A percentile compares a stretch with the other conserved stretches of the same genome.
Evolutionary conservation across 2,329 filamentous ascomycete species (phyloP).

Genomic region (Penicillium palitans): DNA sequence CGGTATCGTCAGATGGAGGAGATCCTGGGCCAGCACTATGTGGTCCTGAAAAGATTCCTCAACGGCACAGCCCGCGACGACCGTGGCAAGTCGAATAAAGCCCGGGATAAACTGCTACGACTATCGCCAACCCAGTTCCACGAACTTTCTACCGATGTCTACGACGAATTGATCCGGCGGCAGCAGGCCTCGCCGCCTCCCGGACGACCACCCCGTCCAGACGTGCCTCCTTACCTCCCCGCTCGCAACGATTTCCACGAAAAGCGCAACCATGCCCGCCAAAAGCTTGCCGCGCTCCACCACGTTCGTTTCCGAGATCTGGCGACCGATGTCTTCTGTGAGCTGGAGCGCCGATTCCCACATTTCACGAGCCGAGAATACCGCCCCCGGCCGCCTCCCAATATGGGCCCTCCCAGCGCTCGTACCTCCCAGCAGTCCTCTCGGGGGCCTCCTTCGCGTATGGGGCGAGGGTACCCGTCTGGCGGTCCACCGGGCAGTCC

Average conservation of each 20-base stretch:
- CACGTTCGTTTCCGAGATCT: slow-evolving; percentile 85
- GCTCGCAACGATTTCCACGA: slow-evolving; percentile 92
- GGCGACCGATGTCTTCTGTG: slow-evolving; percentile 93
- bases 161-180: slow-evolving; percentile 86
- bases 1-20: slow-evolving; percentile 63
- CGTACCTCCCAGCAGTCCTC: slow-evolving; percentile 46
- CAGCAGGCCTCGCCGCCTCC: slow-evolving; percentile 63
- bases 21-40: slow-evolving; percentile 76
- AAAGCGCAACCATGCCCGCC: slow-evolving; percentile 95
- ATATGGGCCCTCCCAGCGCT: slow-evolving; percentile 34
- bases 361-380: slow-evolving; percentile 70
- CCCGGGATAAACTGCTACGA: slow-evolving; percentile 88
- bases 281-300: slow-evolving; percentile 88
- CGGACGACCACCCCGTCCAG: slow-evolving; percentile 43
- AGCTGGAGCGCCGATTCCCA: slow-evolving; percentile 87
- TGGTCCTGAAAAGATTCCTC: slow-evolving; percentile 74
- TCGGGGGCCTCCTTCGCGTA: slow-evolving; percentile 37
- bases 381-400: slow-evolving; percentile 66
- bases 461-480: slow-evolving; percentile 39
- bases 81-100: slow-evolving; percentile 77
- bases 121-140: slow-evolving; percentile 92
- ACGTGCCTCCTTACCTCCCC: slow-evolving; percentile 69
- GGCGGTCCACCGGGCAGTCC: slow-evolving; percentile 39
- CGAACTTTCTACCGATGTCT: slow-evolving; percentile 96
- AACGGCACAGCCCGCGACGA: slow-evolving; percentile 71